Percentiles rank a stretch among this genome's conserved stretches.
Evolutionary conservation across 768 basidiomycete species (phyloP).

Genomic region (Russula griseocarnosa): DNA sequence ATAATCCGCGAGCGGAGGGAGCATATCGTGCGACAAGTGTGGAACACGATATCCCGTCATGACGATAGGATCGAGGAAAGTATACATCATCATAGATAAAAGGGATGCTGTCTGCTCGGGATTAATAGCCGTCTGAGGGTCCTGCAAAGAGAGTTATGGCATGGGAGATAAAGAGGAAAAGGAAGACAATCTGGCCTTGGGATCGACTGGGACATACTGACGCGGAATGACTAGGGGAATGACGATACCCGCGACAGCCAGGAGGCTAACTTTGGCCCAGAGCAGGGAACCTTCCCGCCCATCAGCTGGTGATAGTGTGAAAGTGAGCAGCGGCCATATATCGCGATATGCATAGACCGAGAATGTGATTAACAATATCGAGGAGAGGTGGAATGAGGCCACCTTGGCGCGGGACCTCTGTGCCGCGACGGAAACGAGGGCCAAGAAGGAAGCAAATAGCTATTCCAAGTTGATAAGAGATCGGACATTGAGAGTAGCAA

Average conservation of each 20-base stretch:
- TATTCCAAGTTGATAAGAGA: slow-evolving; percentile 11
- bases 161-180: neutral
- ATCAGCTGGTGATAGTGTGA: slow-evolving; percentile 48
- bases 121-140: slow-evolving; percentile 30
- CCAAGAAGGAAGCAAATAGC: slow-evolving; percentile 30
- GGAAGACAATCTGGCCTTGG: slow-evolving; percentile 37
- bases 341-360: slow-evolving; percentile 54
- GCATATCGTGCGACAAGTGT: slow-evolving; percentile 42
- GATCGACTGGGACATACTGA: slow-evolving; percentile 55
- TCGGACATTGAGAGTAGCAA: neutral
- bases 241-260: slow-evolving; percentile 43
- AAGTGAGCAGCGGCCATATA: slow-evolving; percentile 57
- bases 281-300: slow-evolving; percentile 44
- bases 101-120: slow-evolving; percentile 35
- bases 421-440: slow-evolving; percentile 25
- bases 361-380: slow-evolving; percentile 47
- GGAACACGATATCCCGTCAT: slow-evolving; percentile 42
- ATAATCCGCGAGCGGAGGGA: slow-evolving; percentile 51
- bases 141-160: slow-evolving; percentile 20
- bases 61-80: slow-evolving; percentile 54
- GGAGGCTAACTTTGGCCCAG: slow-evolving; percentile 51
- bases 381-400: slow-evolving; percentile 45
- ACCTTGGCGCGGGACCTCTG: slow-evolving; percentile 5
- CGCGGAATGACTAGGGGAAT: slow-evolving; percentile 56
- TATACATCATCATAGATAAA: slow-evolving; percentile 40